Base-by-base conservation (phyloP, 306 rosid genomes). In the Acacia crassicarpa region DNA sequence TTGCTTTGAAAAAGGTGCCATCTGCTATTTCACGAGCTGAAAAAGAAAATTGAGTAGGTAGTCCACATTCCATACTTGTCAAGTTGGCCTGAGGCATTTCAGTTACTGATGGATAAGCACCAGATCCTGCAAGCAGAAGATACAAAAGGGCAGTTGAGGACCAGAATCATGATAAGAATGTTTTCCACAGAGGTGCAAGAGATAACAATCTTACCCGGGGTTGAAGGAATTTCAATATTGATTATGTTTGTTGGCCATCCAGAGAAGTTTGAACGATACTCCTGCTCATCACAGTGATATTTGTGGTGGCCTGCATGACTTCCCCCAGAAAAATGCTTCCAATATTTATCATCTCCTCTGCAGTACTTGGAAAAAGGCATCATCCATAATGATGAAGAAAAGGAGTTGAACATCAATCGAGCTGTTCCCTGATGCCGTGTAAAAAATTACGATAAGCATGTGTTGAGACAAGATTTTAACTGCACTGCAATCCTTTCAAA, bases 321-420 rank as follows among this genome's bases (percentile, higher is more conserved):
- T 63, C 41, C 83, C 82, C 86, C 89, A 67, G 91, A 88, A 78
- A 93, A 88, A 83, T 95, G 98, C 81, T 85, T 93, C 72, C 80
- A 85, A 81, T 92, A 93, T 77, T 79, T 83, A 82, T 86, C 82
- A 71, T 93, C 92, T 73, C 85, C 86, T 85, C 90, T 93, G 76
- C 99, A 95, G 85, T 93, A 75, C 93, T 91, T 88, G 67, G 99
- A 95, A 91, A 93, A 89, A 46, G 99, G 99, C 97, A 92, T 51
- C 99, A 95, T 93, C 99, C 99, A 95, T 82, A 92, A 63, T 38
- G 99, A 83, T 69, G 99, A 95, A 84, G 84, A 92, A 90, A 95
- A 95, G 77, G 99, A 93, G 91, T 91, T 95, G 88, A 90, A 83
- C 98, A 95, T 88, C 91, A 83, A 63, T 43, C 99, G 89, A 81